These are phyloP conservation scores for Oryza meridionalis DNA, from an alignment of 176 grass and related monocot genomes.

Conservation along the genomic window DNA sequence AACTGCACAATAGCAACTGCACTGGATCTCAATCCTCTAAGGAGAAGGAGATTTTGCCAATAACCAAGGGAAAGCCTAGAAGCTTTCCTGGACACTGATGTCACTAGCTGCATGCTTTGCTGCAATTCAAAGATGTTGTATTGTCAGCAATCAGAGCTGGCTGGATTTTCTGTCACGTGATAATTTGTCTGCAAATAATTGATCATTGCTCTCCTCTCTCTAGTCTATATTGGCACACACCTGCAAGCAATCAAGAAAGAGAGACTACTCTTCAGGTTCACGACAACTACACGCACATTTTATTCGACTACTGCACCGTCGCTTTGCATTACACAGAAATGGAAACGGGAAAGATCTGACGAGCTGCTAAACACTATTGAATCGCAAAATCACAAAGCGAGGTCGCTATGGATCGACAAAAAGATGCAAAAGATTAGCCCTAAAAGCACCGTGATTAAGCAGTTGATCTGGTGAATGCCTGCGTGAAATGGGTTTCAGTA, in stretches of 20 bases:
- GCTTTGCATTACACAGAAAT: slow-evolving; percentile 18
- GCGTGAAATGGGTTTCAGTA: slow-evolving; percentile 14
- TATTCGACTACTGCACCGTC: background rate
- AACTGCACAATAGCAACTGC: background rate
- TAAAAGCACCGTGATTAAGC: slow-evolving; percentile 17
- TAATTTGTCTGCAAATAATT: background rate
- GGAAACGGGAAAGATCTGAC: background rate
- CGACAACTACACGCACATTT: background rate
- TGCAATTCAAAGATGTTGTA: slow-evolving; percentile 1
- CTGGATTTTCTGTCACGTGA: background rate
- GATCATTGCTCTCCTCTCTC: background rate
- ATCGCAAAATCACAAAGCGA: background rate
- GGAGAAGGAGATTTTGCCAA: background rate
- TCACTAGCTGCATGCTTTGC: background rate
- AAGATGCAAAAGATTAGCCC: slow-evolving; percentile 1
- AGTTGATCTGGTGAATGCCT: background rate
- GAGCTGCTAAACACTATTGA: background rate
- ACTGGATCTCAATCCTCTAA: background rate
- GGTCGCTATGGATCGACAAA: background rate
- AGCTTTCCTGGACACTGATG: background rate
- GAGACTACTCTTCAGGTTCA: background rate
- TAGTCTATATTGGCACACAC: background rate
- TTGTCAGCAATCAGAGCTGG: background rate
- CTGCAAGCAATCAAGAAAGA: background rate
- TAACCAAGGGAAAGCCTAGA: background rate